Evolutionary conservation across 1,284 basidiomycete species (phyloP), one percentile per base, ranked within the genome.

Genomic region (Leccinum angustisporum): DNA sequence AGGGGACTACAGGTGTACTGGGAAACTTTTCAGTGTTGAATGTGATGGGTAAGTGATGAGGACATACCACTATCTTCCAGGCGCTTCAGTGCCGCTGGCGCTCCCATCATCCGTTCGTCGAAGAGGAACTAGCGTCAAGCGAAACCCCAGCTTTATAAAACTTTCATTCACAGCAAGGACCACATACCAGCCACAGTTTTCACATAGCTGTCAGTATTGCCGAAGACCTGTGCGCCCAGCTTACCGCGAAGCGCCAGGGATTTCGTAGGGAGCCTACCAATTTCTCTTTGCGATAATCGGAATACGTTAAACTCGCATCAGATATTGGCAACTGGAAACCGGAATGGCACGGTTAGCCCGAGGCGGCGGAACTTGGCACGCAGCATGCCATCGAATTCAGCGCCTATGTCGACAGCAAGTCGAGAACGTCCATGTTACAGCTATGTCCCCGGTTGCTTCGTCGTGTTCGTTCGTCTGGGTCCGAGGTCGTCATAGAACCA

Each of bases 101-200:
- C n/a, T 27, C 18, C 31, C 14, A 36, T 25, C 3, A 11, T 5
- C 38, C 31, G 34, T 14, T 13, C 1, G 6, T 11, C 25, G 48
- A 21, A 56, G 16, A 55, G 55, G 4, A 61, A 43, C 18, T 25
- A 11, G 21, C 6, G 52, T 33, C 48, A 9, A 11, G 21, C 14
- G 11, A 54, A 8, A 36, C 33, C 46, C 21, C 2, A 7, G 25
- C 30, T 52, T 52, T 52, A 52, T 52, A 52, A 4, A 16, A 9
- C 14, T 5, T 51, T 25, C 16, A 30, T 27, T 53, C 58, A 69
- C 69, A 71, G 69, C 65, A 66, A 60, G 27, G 61, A 69, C 61
- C 31, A 65, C 58, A 66, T 54, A 40, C 25, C 65, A 21, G 43
- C 54, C 30, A 50, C 27, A 43, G 21, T 18, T 25, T 40, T 34